phyloP scores from a whole-genome alignment of 2,329 filamentous ascomycete species.

The Pseudocercospora pini-densiflorae region DNA sequence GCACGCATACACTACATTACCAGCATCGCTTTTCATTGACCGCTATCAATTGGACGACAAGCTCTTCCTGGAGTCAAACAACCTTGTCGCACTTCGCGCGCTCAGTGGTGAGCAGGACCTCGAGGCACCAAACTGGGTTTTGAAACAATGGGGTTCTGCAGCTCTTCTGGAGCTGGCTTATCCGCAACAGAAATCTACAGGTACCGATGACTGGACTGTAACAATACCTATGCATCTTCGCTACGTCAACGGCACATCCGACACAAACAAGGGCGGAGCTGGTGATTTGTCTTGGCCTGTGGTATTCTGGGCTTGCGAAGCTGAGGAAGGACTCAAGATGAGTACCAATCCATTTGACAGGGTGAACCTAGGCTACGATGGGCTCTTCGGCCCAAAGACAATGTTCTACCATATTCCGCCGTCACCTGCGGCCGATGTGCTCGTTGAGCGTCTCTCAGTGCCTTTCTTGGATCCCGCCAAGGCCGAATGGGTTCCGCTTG shows the following conservation, averaged over 20 bases:
- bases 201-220: slow-evolving; percentile 58
- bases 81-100: slow-evolving; percentile 70
- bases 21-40: slow-evolving; percentile 81
- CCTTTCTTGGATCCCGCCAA: slow-evolving; percentile 48
- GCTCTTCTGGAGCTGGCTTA: slow-evolving; percentile 73
- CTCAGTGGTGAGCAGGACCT: slow-evolving; percentile 81
- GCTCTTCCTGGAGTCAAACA: slow-evolving; percentile 80
- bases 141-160: slow-evolving; percentile 76
- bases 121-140: slow-evolving; percentile 84
- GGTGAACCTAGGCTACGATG: slow-evolving; percentile 82
- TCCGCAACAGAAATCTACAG: slow-evolving; percentile 14
- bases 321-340: slow-evolving; percentile 69
- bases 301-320: slow-evolving; percentile 88
- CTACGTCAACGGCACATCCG: slow-evolving; percentile 61
- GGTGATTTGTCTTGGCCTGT: slow-evolving; percentile 70
- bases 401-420: slow-evolving; percentile 75
- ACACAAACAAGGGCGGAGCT: slow-evolving; percentile 34
- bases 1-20: slow-evolving; percentile 82
- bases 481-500: slow-evolving; percentile 46
- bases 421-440: slow-evolving; percentile 16
- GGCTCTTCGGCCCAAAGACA: slow-evolving; percentile 74
- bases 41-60: slow-evolving; percentile 79
- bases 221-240: slow-evolving; percentile 84
- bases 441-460: slow-evolving; percentile 37
- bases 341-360: slow-evolving; percentile 82